Percentiles rank a stretch among this genome's conserved stretches.
Evolutionary conservation across 495 filamentous ascomycete species (phyloP).

Genomic region (Hypomontagnella monticulosa): DNA sequence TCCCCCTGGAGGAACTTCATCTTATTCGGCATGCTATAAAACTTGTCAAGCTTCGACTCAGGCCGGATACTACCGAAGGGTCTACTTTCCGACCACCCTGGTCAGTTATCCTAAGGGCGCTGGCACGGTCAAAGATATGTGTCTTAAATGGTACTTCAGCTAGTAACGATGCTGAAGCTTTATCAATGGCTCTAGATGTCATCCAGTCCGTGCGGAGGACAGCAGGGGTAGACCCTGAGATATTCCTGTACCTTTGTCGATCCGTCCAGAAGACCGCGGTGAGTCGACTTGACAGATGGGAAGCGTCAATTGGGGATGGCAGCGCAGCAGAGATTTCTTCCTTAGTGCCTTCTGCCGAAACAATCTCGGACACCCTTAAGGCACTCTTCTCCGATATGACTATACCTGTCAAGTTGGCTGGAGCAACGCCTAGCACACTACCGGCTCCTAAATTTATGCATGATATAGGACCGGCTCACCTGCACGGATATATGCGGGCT

Average conservation of each 20-base stretch:
- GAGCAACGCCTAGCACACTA: not conserved
- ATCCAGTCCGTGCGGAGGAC: conserved; percentile 15
- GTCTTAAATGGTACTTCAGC: conserved; percentile 28
- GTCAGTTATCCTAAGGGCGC: conserved; percentile 39
- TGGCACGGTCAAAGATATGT: conserved; percentile 39
- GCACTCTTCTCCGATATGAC: conserved; percentile 30
- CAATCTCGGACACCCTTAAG: conserved; percentile 14
- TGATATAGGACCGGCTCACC: conserved; percentile 41
- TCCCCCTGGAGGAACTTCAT: conserved; percentile 19
- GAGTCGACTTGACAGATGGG: conserved; percentile 16
- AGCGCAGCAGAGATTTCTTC: not conserved
- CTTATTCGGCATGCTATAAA: conserved; percentile 44
- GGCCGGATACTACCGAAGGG: conserved; percentile 37
- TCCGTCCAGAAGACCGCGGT: conserved; percentile 33
- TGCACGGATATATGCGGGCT: conserved; percentile 52
- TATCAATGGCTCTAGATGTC: conserved; percentile 31
- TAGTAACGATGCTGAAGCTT: conserved; percentile 35
- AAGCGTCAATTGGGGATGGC: not conserved
- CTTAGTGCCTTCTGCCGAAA: conserved; percentile 7
- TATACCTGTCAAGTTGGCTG: not conserved
- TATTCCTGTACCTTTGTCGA: conserved; percentile 42
- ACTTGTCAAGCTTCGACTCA: conserved; percentile 31
- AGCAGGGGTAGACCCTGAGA: conserved; percentile 32
- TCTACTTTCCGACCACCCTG: conserved; percentile 41
- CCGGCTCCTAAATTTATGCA: conserved; percentile 28